phyloP scores from a whole-genome alignment of 1,284 basidiomycete species.

The Macrocystidia cucumis region DNA sequence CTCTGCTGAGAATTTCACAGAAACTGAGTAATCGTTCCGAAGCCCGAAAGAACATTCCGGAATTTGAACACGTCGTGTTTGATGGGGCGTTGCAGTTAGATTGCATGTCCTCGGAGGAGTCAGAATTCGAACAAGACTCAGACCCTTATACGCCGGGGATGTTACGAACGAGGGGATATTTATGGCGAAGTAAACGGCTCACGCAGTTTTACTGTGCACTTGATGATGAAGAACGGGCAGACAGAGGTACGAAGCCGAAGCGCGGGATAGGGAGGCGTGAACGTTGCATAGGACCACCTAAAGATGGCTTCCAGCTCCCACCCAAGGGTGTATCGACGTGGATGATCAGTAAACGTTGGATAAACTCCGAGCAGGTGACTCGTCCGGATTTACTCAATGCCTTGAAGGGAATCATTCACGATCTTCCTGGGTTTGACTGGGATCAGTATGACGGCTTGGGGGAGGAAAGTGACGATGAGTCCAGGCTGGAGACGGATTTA shows the following conservation, averaged over 20 bases:
- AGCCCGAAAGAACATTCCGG: slow-evolving; percentile 40
- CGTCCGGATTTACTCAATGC: slow-evolving; percentile 38
- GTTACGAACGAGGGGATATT: slow-evolving; percentile 44
- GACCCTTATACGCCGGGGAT: slow-evolving; percentile 17
- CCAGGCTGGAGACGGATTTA: too few species aligned
- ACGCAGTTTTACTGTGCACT: slow-evolving; percentile 47
- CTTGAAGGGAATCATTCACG: slow-evolving; percentile 34
- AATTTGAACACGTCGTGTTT: slow-evolving; percentile 52
- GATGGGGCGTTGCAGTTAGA: slow-evolving; percentile 62
- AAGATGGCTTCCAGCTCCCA: slow-evolving; percentile 52
- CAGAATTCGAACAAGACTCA: slow-evolving; percentile 40
- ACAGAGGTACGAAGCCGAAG: slow-evolving; percentile 39
- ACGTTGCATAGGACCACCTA: slow-evolving; percentile 43
- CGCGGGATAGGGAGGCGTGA: slow-evolving; percentile 47
- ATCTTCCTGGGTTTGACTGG: slow-evolving; percentile 42
- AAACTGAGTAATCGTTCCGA: slow-evolving; percentile 59
- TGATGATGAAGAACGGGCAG: slow-evolving; percentile 45
- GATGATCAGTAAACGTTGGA: slow-evolving; percentile 70
- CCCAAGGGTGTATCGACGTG: slow-evolving; percentile 57
- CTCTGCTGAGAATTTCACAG: slow-evolving; percentile 24
- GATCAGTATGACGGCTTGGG: slow-evolving; percentile 39
- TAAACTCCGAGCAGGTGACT: slow-evolving; percentile 26
- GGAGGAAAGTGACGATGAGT: slow-evolving; percentile 46
- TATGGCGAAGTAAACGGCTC: slow-evolving; percentile 58
- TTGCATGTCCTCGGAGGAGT: slow-evolving; percentile 76